Evolutionary conservation across 352 stramenopile genomes (phyloP).

Genomic region (Pythium aquatile): DNA sequence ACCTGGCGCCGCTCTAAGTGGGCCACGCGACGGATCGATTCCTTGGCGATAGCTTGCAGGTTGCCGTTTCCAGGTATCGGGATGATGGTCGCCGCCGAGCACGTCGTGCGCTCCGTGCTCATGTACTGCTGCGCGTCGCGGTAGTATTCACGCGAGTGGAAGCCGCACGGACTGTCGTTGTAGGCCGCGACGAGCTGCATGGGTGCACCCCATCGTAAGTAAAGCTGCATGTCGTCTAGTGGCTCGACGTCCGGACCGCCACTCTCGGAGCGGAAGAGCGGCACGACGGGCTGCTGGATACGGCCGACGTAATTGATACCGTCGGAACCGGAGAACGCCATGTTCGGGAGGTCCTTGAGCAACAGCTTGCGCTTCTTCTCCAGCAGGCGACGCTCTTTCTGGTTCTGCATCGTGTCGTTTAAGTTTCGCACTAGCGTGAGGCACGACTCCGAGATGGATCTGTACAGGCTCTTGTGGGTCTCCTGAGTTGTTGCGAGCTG

Average conservation of each 20-base stretch:
- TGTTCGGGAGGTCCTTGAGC: constrained; percentile 74
- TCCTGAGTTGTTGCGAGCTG: background rate
- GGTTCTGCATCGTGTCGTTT: constrained; percentile 28
- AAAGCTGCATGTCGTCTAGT: constrained; percentile 29
- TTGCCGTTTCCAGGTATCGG: constrained; percentile 64
- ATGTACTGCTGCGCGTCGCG: constrained; percentile 75
- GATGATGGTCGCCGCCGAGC: constrained; percentile 54
- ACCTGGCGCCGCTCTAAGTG: constrained; percentile 61
- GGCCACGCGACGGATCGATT: constrained; percentile 61
- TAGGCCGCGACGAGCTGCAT: constrained; percentile 59
- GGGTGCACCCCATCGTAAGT: constrained; percentile 60
- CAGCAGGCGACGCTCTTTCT: constrained; percentile 23
- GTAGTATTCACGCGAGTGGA: constrained; percentile 73
- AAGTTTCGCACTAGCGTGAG: constrained; percentile 41
- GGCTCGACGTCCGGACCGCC: constrained; percentile 1
- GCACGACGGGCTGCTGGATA: constrained; percentile 7
- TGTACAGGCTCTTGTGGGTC: constrained; percentile 6
- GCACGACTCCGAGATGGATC: constrained; percentile 39
- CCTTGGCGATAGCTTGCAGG: constrained; percentile 65
- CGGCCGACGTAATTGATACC: constrained; percentile 61
- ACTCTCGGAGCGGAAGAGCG: constrained; percentile 17
- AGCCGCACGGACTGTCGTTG: constrained; percentile 53
- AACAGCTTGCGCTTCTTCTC: constrained; percentile 46
- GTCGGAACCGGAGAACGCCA: constrained; percentile 50
- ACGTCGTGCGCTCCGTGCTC: constrained; percentile 46